Base-by-base conservation (phyloP, 2,329 filamentous ascomycete genomes). In the Penicillium sp. region DNA sequence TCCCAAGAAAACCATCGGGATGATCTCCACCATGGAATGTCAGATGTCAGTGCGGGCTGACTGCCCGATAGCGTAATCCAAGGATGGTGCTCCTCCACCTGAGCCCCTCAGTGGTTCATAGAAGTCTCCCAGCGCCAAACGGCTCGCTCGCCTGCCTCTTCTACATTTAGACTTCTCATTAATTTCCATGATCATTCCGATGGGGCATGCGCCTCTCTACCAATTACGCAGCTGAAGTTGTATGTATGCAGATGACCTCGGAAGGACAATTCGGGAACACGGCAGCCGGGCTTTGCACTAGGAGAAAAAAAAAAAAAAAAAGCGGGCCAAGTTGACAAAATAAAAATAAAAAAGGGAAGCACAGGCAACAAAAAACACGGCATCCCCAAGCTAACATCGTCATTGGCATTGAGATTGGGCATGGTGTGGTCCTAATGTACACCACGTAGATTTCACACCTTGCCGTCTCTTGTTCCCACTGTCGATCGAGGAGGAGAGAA, bases 41-140 rank as follows among this genome's bases (percentile, higher is more conserved):
- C 62, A 57, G 56, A 60, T 63, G 67, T 69, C 66, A 69, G 57
- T 63, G 60, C 61, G 61, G 61, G 61, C 52, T 59, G 58, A 60
- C 54, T 52, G 47, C 36, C 44, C 60, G 51, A 56, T 61, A 60
- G 56, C 50, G 58, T 47, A 52, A 47, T 47, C 34, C 36, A 24
- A 26, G 24, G 24, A 47, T 16, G 49, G 49, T 57, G 49, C 24
- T n/a, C 33, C 29, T 42, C 15, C 8, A 18, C 24, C 21, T 45
- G 53, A 49, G 57, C 41, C 24, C 23, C 28, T 46, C 29, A 31
- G 45, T 55, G 46, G 51, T 60, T 56, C 23, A 53, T 50, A 26
- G 47, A 49, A 49, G 33, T 49, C 49, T 6, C 33, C 39, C 31
- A 48, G 44, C 53, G 39, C 58, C 46, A 60, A 58, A 56, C 50